Base-by-base conservation (phyloP, 2,329 filamentous ascomycete genomes). In the Cyclaneusma minus region DNA sequence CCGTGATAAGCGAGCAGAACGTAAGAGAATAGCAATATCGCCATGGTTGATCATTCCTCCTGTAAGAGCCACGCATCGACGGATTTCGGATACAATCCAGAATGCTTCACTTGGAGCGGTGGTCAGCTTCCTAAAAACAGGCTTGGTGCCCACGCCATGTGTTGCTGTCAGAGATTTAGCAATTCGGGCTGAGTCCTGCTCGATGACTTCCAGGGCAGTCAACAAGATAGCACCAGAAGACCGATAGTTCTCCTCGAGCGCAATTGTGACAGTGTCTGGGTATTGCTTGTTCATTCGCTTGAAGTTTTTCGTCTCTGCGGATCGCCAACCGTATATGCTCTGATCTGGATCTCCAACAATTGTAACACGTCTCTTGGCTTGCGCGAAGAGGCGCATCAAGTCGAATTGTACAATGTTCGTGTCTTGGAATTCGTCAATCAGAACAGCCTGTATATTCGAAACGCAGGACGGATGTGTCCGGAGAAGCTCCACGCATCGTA, bases 401-500 rank as follows among this genome's bases (percentile, higher is more conserved):
- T 94, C 83, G 43, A 92, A 95, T 49, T 98, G 87, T 4, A 94
- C 75, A 12, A 82, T 68, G 45, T 95, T 98, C 6, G 87, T 95
- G 52, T 98, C 87, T 51, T 98, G 87, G 36, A 94, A 98, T 46
- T 98, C 87, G 47, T 98, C 87, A 35, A 98, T 91, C 23, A 98
- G 62, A 5, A 95, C 84, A 0, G 82, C 71, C 49, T 94, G 74
- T 11, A 98, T 73, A 39, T 93, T 94, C 9, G 75, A 75, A 3
- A 94, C 85, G 42, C 85, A 94, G 9, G 68, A 60, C 1, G 85
- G 82, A 37, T 80, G 67, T 12, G 62, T 57, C 32, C 63, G 65
- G 12, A 98, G 62, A 7, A 98, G 62, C 32, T 91, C 72, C 6
- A 80, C 76, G 37, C 85, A 93, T 39, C 73, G 70, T 9, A 93